Evolutionary conservation across 2,329 filamentous ascomycete genomes (phyloP), one percentile per base, ranked within the genome.

Genomic region (Alternaria infectoria): DNA sequence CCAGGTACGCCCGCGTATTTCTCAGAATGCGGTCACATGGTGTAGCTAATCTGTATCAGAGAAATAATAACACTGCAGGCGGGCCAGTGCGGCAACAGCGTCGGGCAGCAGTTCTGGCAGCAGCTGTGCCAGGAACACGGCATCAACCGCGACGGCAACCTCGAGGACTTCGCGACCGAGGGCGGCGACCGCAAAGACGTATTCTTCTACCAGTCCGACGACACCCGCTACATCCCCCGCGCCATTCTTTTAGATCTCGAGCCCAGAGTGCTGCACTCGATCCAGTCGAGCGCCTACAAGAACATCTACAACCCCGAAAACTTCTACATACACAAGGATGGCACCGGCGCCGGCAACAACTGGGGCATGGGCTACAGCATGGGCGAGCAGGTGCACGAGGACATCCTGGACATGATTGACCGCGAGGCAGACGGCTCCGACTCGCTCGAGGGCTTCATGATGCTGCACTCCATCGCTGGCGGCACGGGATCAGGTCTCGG

Each of bases 251-350:
- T 99, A 67, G 96, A 99, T 79, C 85, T 99, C 43, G 96, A 99
- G 81, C 96, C 96, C 23, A 88, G 96, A 69, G 91, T 98, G 67
- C 91, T 99, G 77, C 92, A 98, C 78, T 85, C 89, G 65, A 99
- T 99, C 72, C 95, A 98, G 83, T 91, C 90, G 10, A 93, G 96
- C 2, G 90, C 94, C 0, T 99, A 99, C 85, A 93, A 91, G 81
- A 98, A 99, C 80, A 99, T 99, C 64, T 99, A 99, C 87, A 99
- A 99, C 79, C 96, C 96, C 0, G 96, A 99, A 82, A 99, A 99
- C 85, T 97, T 98, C 83, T 99, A 96, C 79, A 89, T 98, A 57
- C 93, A 95, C 74, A 96, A 97, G 80, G 91, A 95, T 82, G 96
- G 96, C 61, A 89, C 93, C 59, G 96, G 96, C 49, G 96, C 96